Evolutionary conservation across 257 asterid genomes (phyloP).

Genomic region (Misopates orontium): DNA sequence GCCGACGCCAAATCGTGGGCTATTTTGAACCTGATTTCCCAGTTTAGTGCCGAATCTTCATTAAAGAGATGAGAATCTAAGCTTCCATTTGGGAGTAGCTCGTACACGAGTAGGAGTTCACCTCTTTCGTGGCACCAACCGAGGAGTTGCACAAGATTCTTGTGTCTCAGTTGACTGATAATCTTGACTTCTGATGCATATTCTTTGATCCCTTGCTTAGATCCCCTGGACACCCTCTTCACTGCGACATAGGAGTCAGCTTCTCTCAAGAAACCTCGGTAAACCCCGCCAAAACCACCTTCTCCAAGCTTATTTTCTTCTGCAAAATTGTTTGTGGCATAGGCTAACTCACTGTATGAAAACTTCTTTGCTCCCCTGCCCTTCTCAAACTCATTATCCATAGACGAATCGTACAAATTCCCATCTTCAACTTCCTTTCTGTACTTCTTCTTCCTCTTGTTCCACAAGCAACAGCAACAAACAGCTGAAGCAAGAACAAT

Average conservation of each 20-base stretch:
- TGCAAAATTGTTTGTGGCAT: conserved; percentile 38
- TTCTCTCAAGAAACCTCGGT: conserved; percentile 32
- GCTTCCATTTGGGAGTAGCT: conserved; percentile 45
- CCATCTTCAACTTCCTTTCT: background rate
- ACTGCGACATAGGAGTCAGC: conserved; percentile 31
- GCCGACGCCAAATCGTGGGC: conserved; percentile 34
- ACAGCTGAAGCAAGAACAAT: background rate
- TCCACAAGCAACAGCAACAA: background rate
- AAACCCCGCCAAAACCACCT: conserved; percentile 51
- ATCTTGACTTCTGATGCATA: conserved; percentile 46
- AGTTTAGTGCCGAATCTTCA: conserved; percentile 14
- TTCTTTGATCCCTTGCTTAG: conserved; percentile 42
- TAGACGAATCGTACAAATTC: conserved; percentile 7
- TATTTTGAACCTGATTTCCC: conserved; percentile 34
- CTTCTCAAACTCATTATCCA: conserved; percentile 33
- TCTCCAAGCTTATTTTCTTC: conserved; percentile 36
- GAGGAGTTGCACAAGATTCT: conserved; percentile 39
- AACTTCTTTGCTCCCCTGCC: conserved; percentile 38
- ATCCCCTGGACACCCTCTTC: conserved; percentile 36
- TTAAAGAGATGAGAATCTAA: conserved; percentile 34
- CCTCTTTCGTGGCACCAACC: conserved; percentile 47
- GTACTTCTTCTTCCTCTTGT: conserved; percentile 14
- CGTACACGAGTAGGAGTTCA: conserved; percentile 39
- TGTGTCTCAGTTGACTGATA: conserved; percentile 40
- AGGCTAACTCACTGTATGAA: conserved; percentile 26